These are phyloP conservation scores for Melaleuca quinquenervia DNA, from an alignment of 345 rosid species.

Conservation along the genomic window DNA sequence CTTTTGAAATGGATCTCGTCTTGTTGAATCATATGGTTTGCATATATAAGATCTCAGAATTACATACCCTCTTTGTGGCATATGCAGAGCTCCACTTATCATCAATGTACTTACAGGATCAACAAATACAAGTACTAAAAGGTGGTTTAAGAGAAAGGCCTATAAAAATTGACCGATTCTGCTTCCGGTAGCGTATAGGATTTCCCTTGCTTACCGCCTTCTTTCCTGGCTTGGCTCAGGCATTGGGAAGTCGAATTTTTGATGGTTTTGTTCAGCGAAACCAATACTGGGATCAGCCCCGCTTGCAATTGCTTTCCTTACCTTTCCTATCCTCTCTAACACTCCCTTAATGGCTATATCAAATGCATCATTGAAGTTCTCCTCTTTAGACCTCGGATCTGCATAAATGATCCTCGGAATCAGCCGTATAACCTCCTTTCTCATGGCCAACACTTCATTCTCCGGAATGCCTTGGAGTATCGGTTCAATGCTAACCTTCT, in stretches of 20 bases:
- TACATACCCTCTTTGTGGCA: background rate
- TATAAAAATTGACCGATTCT: background rate
- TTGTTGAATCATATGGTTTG: background rate
- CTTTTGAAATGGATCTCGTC: background rate
- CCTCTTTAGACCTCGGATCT: constrained; percentile 20
- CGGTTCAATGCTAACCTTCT: constrained; percentile 22
- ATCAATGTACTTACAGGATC: background rate
- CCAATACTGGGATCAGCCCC: constrained; percentile 50
- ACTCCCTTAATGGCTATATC: constrained; percentile 50
- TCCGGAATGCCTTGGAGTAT: constrained; percentile 24
- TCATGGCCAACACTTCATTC: constrained; percentile 18
- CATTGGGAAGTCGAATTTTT: constrained; percentile 36
- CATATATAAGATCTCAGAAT: background rate
- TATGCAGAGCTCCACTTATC: background rate
- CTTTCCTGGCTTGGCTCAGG: constrained; percentile 4
- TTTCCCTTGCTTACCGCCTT: background rate
- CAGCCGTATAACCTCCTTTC: constrained; percentile 51
- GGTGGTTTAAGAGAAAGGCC: background rate
- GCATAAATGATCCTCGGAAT: constrained; percentile 44
- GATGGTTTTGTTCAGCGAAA: constrained; percentile 51
- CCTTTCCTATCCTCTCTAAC: constrained; percentile 36
- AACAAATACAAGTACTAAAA: background rate
- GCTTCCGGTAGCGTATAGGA: background rate
- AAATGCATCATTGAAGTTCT: constrained; percentile 41
- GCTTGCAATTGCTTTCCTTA: constrained; percentile 29